Evolutionary conservation across 2,329 filamentous ascomycete species (phyloP).

Genomic region (Xylariomycetidae sp.): DNA sequence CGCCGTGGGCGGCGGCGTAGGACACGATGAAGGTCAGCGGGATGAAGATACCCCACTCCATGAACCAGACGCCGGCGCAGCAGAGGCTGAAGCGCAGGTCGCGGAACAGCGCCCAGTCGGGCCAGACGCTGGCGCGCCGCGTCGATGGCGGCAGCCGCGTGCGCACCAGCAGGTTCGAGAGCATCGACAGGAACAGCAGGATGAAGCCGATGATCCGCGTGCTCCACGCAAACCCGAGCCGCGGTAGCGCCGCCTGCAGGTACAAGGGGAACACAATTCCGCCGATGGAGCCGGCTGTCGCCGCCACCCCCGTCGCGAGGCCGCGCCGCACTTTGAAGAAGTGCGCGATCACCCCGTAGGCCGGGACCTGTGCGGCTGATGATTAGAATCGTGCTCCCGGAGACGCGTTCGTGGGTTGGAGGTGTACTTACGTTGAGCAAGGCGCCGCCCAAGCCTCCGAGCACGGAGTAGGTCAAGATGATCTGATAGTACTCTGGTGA

Average conservation of each 20-base stretch:
- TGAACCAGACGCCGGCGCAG: constrained; percentile 59
- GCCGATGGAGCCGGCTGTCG: constrained; percentile 63
- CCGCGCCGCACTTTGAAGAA: constrained; percentile 72
- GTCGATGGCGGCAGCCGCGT: constrained; percentile 47
- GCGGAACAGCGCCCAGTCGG: constrained; percentile 56
- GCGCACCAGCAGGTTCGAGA: constrained; percentile 42
- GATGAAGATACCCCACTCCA: constrained; percentile 48
- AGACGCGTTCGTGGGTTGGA: too few species aligned
- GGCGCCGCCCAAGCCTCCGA: constrained; percentile 67
- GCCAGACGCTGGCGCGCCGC: constrained; percentile 39
- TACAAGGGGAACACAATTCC: constrained; percentile 57
- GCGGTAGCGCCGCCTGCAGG: constrained; percentile 38
- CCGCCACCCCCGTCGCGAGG: constrained; percentile 75
- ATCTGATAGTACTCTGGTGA: constrained; percentile 67
- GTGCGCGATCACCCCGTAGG: constrained; percentile 69
- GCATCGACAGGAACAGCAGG: constrained; percentile 37
- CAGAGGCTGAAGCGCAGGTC: constrained; percentile 55
- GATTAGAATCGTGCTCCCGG: too few species aligned
- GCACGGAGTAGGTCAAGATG: constrained; percentile 66
- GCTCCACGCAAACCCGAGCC: constrained; percentile 43
- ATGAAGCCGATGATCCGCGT: constrained; percentile 46
- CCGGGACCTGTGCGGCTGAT: too few species aligned
- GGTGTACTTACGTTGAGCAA: constrained; percentile 78
- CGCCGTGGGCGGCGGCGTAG: constrained; percentile 55
- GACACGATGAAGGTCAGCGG: constrained; percentile 22